phyloP scores from a whole-genome alignment of 495 filamentous ascomycete genomes.

The Rusavskia elegans region DNA sequence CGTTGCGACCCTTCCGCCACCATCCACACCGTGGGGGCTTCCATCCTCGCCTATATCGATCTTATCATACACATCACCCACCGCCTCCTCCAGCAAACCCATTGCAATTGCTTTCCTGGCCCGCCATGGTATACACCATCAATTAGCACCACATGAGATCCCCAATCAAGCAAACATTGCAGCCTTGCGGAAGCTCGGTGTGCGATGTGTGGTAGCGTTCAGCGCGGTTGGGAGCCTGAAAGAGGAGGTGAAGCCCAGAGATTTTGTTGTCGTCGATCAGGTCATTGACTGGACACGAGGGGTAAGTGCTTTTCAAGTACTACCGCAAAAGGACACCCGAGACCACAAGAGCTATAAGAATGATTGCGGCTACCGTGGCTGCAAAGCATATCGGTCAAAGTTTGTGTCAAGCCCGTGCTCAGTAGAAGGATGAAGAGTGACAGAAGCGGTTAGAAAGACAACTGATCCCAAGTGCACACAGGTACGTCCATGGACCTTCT shows the following conservation, averaged over 20 bases:
- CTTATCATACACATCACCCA: slow-evolving; percentile 59
- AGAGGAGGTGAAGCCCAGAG: slow-evolving; percentile 81
- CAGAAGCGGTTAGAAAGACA: too few relatives aligned
- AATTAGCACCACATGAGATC: slow-evolving; percentile 84
- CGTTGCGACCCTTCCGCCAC: slow-evolving; percentile 52
- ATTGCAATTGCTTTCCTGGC: slow-evolving; percentile 85
- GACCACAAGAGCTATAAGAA: too few relatives aligned
- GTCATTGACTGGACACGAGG: slow-evolving; percentile 97
- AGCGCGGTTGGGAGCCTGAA: slow-evolving; percentile 85
- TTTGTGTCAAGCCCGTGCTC: too few relatives aligned
- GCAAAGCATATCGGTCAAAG: too few relatives aligned
- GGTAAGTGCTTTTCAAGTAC: slow-evolving; percentile 11
- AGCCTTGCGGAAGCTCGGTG: slow-evolving; percentile 75
- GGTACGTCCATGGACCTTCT: slow-evolving; percentile 83
- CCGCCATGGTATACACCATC: slow-evolving; percentile 76
- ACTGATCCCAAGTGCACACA: not conserved
- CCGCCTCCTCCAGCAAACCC: slow-evolving; percentile 29
- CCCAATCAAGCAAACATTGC: slow-evolving; percentile 88
- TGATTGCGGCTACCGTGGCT: too few relatives aligned
- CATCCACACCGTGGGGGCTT: slow-evolving; percentile 76
- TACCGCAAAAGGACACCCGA: not conserved
- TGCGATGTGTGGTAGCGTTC: slow-evolving; percentile 82
- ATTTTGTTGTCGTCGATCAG: slow-evolving; percentile 93
- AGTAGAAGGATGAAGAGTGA: too few relatives aligned
- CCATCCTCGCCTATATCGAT: slow-evolving; percentile 85